A percentile compares a stretch with the other conserved stretches of the same genome.
phyloP scores from a whole-genome alignment of 805 yeast genomes.

The Kurtzmaniella fragi region DNA sequence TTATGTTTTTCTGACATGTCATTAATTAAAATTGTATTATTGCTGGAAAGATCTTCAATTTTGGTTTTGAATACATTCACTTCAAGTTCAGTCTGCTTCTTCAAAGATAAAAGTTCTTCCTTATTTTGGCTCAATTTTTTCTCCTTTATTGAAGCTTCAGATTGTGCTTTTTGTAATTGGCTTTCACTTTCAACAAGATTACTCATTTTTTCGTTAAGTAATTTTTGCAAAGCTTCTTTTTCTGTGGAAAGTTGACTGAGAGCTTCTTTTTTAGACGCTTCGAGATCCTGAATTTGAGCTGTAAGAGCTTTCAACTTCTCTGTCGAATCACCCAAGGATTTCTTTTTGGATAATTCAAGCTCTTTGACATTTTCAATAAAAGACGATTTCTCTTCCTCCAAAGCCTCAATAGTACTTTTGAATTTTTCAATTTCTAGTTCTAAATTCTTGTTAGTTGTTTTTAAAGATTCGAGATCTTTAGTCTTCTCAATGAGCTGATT shows the following conservation, averaged over 20 bases:
- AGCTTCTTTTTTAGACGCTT: too few relatives aligned
- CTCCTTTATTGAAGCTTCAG: constrained; percentile 2
- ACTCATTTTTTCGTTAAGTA: background rate
- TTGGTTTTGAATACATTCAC: too few relatives aligned
- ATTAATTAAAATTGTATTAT: too few relatives aligned
- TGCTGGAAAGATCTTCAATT: too few relatives aligned
- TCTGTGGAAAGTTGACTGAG: too few relatives aligned
- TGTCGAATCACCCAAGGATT: background rate
- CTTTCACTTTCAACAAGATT: constrained; percentile 3
- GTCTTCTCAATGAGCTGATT: background rate
- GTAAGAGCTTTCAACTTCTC: background rate
- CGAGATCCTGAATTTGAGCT: background rate
- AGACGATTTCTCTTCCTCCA: background rate
- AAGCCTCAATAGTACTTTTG: background rate
- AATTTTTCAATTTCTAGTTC: background rate
- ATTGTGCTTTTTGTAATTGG: constrained; percentile 4
- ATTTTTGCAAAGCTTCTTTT: too few relatives aligned
- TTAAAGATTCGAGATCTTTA: background rate
- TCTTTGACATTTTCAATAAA: background rate
- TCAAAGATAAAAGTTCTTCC: constrained; percentile 3
- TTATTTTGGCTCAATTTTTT: constrained; percentile 4
- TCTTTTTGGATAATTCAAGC: background rate
- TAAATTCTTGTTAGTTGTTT: background rate
- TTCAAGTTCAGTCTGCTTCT: background rate
- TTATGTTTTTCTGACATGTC: constrained; percentile 8